Conservation (phyloP, 805 yeast species). For the Metschnikowia dekortorum region DNA sequence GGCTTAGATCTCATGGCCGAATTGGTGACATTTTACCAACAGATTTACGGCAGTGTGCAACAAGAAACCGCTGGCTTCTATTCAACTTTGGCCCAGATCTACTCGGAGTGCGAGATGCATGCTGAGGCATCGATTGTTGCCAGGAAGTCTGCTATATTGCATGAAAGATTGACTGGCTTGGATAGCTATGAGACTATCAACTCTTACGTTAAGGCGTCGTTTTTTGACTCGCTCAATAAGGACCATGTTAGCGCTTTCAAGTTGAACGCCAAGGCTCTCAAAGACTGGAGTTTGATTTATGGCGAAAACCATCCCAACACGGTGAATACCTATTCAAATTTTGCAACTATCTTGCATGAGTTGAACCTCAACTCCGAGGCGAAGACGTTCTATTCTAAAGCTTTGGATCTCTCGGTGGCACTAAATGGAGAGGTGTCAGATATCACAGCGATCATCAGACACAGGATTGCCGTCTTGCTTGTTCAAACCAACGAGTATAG, state of each 20-base stretch:
- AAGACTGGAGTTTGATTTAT: slow-evolving; percentile 53
- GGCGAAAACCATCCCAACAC: slow-evolving; percentile 68
- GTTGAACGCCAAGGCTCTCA: slow-evolving; percentile 55
- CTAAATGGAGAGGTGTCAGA: slow-evolving; percentile 57
- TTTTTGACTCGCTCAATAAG: slow-evolving; percentile 59
- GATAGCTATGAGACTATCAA: slow-evolving; percentile 76
- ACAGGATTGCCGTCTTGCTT: slow-evolving; percentile 54
- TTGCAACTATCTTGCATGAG: slow-evolving; percentile 56
- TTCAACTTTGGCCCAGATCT: slow-evolving; percentile 60
- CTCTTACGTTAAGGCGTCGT: slow-evolving; percentile 69
- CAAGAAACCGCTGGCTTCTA: slow-evolving; percentile 72
- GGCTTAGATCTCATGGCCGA: slow-evolving; percentile 67
- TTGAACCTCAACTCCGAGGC: slow-evolving; percentile 47
- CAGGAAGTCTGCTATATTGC: slow-evolving; percentile 64
- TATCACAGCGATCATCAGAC: slow-evolving; percentile 60
- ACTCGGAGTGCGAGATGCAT: slow-evolving; percentile 53
- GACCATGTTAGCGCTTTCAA: slow-evolving; percentile 58
- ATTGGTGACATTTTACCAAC: slow-evolving; percentile 69
- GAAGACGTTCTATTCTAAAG: slow-evolving; percentile 47
- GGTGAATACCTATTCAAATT: slow-evolving; percentile 57
- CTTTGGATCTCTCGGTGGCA: slow-evolving; percentile 47
- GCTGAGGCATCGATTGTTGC: slow-evolving; percentile 60
- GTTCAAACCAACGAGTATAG: slow-evolving; percentile 49
- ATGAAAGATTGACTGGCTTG: slow-evolving; percentile 77
- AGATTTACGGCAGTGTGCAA: slow-evolving; percentile 77